phyloP scores from a whole-genome alignment of 768 basidiomycete species.

The Amanita polypyramis region DNA sequence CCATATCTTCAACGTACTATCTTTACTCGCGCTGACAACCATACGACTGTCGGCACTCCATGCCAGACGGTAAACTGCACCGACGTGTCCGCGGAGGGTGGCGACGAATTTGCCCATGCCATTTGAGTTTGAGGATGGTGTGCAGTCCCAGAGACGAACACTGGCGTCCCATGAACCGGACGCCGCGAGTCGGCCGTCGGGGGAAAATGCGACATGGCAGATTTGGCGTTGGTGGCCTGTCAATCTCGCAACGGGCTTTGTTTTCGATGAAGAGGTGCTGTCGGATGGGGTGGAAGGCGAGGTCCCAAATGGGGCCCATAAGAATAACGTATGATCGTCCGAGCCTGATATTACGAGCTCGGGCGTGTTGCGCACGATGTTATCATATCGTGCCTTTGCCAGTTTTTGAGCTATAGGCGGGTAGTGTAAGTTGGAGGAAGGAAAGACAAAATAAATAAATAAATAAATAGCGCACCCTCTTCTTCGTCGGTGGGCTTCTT shows the following conservation, averaged over 20 bases:
- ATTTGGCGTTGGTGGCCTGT: slow-evolving; percentile 95
- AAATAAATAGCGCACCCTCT: slow-evolving; percentile 45
- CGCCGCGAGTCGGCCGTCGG: slow-evolving; percentile 88
- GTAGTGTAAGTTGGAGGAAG: neutral
- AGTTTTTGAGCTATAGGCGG: slow-evolving; percentile 53
- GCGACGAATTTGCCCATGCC: slow-evolving; percentile 79
- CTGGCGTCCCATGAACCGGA: slow-evolving; percentile 87
- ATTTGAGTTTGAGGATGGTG: slow-evolving; percentile 8
- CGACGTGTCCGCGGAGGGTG: slow-evolving; percentile 85
- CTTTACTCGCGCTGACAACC: slow-evolving; percentile 91
- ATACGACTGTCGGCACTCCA: slow-evolving; percentile 94
- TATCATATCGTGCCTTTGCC: slow-evolving; percentile 71
- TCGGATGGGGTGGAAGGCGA: slow-evolving; percentile 17
- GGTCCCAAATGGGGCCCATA: slow-evolving; percentile 79
- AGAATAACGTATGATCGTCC: slow-evolving; percentile 95
- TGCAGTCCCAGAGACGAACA: slow-evolving; percentile 82
- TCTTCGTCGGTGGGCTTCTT: slow-evolving; percentile 72
- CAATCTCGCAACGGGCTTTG: slow-evolving; percentile 51
- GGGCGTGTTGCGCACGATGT: slow-evolving; percentile 49
- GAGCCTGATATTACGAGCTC: slow-evolving; percentile 92
- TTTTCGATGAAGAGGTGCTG: slow-evolving; percentile 4
- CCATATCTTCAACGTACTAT: slow-evolving; percentile 96
- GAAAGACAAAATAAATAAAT: neutral
- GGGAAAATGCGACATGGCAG: slow-evolving; percentile 88
- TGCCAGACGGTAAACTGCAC: slow-evolving; percentile 85